Percentiles rank a stretch among this genome's conserved stretches.
Evolutionary conservation across 441 rosid genomes (phyloP).

Genomic region (Mallotus repandus): DNA sequence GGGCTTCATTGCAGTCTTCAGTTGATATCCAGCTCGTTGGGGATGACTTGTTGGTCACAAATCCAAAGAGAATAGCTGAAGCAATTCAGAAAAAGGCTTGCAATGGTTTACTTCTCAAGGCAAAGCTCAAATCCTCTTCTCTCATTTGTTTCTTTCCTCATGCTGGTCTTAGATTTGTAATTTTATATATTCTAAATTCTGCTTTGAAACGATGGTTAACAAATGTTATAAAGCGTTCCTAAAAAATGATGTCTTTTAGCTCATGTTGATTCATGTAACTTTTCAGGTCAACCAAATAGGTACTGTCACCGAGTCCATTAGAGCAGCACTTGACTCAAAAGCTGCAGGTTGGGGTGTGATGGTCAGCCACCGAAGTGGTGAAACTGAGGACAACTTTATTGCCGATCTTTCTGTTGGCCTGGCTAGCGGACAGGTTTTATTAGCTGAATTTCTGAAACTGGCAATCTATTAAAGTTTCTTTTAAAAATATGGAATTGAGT

Average conservation of each 20-base stretch:
- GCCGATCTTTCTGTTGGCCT: conserved; percentile 94
- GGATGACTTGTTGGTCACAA: conserved; percentile 94
- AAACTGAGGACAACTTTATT: conserved; percentile 93
- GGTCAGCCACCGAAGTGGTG: conserved; percentile 98
- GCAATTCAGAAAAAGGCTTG: conserved; percentile 85
- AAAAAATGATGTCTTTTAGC: neutral
- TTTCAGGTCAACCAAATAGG: conserved; percentile 96
- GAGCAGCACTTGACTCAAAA: conserved; percentile 90
- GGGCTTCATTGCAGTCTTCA: conserved; percentile 77
- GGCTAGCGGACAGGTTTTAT: conserved; percentile 87
- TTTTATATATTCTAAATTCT: neutral
- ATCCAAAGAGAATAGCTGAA: conserved; percentile 89
- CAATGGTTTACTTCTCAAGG: conserved; percentile 89
- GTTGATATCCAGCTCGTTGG: conserved; percentile 89
- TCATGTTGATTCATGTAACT: conserved; percentile 9
- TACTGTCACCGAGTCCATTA: conserved; percentile 86
- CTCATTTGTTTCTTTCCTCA: neutral
- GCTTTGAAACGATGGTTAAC: neutral
- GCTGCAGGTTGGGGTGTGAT: conserved; percentile 99
- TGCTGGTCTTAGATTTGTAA: neutral
- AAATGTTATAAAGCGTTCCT: neutral
- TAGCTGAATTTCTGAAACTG: conserved; percentile 18
- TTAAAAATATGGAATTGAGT: conserved; percentile 12
- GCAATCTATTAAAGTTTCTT: neutral
- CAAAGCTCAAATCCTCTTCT: conserved; percentile 18